Evolutionary conservation across 1,284 basidiomycete genomes (phyloP), one percentile per base, ranked within the genome.

Genomic region (Austropuccinia psidii): DNA sequence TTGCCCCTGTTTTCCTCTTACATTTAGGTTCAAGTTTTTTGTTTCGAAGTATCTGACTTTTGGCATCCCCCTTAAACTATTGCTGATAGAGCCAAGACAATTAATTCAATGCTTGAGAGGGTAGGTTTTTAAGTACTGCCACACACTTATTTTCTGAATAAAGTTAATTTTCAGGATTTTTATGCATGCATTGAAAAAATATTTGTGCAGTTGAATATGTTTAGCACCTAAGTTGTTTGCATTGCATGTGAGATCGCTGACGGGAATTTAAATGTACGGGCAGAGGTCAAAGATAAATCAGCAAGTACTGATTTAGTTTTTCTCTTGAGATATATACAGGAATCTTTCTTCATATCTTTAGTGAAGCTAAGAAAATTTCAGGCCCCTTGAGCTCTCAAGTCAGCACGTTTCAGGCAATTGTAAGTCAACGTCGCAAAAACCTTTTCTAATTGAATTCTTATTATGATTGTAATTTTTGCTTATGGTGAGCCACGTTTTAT

Each of bases 1-100:
- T 97, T 19, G 58, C 13, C 1, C 24, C 7, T 41, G n/a, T 17
- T 4, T 11, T 61, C 2, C n/a, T 33, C 35, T 21, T 15, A 47
- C 21, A 21, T 15, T 47, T 19, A 13, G 24, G 27, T 13, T 54
- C 17, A 54, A 19, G 13, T 13, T 19, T 13, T 19, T n/a, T 15
- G 17, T 24, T 19, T n/a, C 9, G 7, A 27, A 7, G 21, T 19
- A 17, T n/a, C 7, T 31, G 15, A 24, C 15, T 15, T 29, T 54
- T 54, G n/a, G 15, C 31, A 5, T 21, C 15, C 15, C 3, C 21
- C 15, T 27, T 55, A 55, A 29, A 17, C 6, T 55, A 8, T 19
- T 33, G 21, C 9, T 55, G 19, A 5, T 21, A 61, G 58, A 37
- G 58, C 58, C 5, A n/a, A 61, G 29, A 61, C 58, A 4, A 61